phyloP scores from a whole-genome alignment of 1,284 basidiomycete genomes.

The Neonothopanus nambi region DNA sequence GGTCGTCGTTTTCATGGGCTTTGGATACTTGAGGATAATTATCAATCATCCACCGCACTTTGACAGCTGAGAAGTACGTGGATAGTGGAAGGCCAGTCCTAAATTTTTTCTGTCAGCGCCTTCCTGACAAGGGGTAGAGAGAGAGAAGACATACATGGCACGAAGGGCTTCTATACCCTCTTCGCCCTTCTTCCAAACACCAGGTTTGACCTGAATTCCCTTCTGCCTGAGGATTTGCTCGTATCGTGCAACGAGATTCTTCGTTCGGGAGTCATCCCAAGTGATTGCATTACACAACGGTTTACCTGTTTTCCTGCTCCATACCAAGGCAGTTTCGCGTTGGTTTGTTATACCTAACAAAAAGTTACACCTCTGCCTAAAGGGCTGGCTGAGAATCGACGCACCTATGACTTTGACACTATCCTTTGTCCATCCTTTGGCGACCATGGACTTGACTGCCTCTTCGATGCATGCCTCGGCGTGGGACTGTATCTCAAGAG shows the following conservation, averaged over 20 bases:
- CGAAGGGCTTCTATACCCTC: constrained; percentile 69
- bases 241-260: constrained; percentile 80
- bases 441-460: constrained; percentile 74
- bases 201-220: constrained; percentile 76
- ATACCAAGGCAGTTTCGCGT: constrained; percentile 93
- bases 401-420: constrained; percentile 91
- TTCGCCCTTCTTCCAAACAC: constrained; percentile 64
- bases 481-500: constrained; percentile 79
- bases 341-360: constrained; percentile 91
- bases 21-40: constrained; percentile 76
- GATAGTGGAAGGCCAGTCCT: constrained; percentile 91
- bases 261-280: constrained; percentile 94
- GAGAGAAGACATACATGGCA: constrained; percentile 54
- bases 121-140: constrained; percentile 10
- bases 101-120: constrained; percentile 11
- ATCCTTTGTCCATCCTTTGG: constrained; percentile 69
- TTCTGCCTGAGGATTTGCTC: constrained; percentile 71
- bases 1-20: constrained; percentile 81
- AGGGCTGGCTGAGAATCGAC: constrained; percentile 22
- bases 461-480: constrained; percentile 80
- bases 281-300: constrained; percentile 90
- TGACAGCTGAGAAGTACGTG: constrained; percentile 96
- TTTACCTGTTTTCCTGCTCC: constrained; percentile 89
- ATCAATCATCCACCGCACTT: constrained; percentile 96
- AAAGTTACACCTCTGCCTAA: constrained; percentile 12